Conservation (phyloP, 495 filamentous ascomycete species). For the Ascobolus immersus region DNA sequence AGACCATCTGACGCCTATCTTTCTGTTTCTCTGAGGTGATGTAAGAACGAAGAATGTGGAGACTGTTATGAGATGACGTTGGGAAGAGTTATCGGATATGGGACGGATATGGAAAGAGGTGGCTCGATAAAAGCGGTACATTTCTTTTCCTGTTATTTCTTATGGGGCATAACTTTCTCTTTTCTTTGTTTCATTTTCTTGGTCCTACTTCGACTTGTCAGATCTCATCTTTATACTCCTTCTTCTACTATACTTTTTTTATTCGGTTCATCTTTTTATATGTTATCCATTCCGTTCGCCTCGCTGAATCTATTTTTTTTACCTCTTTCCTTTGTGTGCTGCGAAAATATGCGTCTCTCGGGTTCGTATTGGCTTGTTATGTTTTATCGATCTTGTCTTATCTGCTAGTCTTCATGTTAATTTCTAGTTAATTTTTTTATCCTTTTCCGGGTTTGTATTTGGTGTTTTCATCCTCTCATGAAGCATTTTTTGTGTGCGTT, state of each 20-base stretch:
- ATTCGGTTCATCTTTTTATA: not conserved
- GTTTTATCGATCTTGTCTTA: not conserved
- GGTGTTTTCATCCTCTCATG: not conserved
- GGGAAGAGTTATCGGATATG: not conserved
- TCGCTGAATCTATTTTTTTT: slow-evolving; percentile 2
- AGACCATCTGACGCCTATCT: not conserved
- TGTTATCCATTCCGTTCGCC: too few relatives aligned
- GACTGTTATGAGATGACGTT: not conserved
- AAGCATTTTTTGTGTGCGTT: slow-evolving; percentile 3
- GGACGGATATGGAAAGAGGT: too few relatives aligned
- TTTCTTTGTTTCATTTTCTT: not conserved
- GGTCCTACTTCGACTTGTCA: too few relatives aligned
- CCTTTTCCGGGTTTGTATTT: slow-evolving; percentile 3
- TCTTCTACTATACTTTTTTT: not conserved
- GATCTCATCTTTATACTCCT: not conserved
- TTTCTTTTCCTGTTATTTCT: not conserved
- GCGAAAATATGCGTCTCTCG: slow-evolving; percentile 4
- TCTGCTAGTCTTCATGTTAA: not conserved
- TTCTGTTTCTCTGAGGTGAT: not conserved
- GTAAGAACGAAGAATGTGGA: not conserved
- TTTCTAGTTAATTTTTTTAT: slow-evolving; percentile 1
- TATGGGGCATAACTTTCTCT: not conserved
- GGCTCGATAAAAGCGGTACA: too few relatives aligned
- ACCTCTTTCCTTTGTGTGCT: not conserved
- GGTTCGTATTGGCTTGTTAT: slow-evolving; percentile 2